Evolutionary conservation across 2,329 filamentous ascomycete species (phyloP).

Genomic region (Aspergillus sp.): DNA sequence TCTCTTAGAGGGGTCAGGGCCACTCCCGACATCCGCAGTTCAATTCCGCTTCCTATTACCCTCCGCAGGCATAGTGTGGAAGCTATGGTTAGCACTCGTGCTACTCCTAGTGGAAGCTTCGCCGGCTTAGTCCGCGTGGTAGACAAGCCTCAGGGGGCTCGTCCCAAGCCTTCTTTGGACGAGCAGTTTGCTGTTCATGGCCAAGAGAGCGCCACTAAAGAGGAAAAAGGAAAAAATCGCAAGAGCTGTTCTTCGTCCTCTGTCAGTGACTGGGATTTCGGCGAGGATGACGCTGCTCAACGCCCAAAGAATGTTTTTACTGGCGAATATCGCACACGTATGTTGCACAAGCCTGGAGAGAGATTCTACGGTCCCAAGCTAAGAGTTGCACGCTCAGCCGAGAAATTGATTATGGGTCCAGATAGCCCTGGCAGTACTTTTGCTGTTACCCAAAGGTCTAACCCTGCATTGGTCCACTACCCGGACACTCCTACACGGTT

Average conservation of each 20-base stretch:
- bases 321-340: slow-evolving; percentile 21
- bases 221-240: neutral
- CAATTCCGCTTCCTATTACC: slow-evolving; percentile 15
- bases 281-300: slow-evolving; percentile 28
- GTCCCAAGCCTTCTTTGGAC: slow-evolving; percentile 1
- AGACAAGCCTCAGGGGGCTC: slow-evolving; percentile 10
- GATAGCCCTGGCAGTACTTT: neutral
- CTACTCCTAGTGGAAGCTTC: neutral
- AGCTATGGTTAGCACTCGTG: neutral
- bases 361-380: slow-evolving; percentile 21
- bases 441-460: slow-evolving; percentile 1
- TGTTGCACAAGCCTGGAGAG: slow-evolving; percentile 4
- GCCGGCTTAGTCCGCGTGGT: slow-evolving; percentile 5
- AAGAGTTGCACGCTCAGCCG: slow-evolving; percentile 25
- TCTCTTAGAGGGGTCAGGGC: slow-evolving; percentile 11
- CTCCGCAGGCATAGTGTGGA: slow-evolving; percentile 10
- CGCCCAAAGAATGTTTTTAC: slow-evolving; percentile 17
- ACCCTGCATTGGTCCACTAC: neutral
- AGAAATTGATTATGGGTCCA: slow-evolving; percentile 25
- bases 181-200: neutral
- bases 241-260: slow-evolving; percentile 9
- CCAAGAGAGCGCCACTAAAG: neutral
- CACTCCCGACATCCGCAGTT: slow-evolving; percentile 12
- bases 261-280: slow-evolving; percentile 13
- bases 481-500: neutral